Percentiles rank a stretch among this genome's conserved stretches.
Conservation (phyloP, 2,329 filamentous ascomycete species). For the Colletotrichum chlorophyti region DNA sequence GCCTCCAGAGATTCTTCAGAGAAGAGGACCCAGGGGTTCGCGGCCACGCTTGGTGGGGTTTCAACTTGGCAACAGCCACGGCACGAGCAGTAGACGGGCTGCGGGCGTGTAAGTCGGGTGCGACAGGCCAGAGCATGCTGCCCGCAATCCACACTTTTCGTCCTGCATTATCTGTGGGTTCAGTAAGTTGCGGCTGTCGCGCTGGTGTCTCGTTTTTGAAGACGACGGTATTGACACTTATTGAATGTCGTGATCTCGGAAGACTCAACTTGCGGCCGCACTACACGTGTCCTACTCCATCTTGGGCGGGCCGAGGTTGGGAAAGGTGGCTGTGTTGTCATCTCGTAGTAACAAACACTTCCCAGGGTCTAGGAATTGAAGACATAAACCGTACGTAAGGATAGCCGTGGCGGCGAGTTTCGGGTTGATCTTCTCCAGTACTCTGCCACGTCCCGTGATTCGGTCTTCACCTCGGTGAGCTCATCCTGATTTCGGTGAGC, state of each 20-base stretch:
- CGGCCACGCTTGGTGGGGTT: conserved; percentile 9
- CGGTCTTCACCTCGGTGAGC: too few relatives aligned
- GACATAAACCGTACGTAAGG: too few relatives aligned
- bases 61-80: conserved; percentile 11
- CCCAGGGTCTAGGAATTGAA: too few relatives aligned
- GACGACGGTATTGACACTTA: background rate
- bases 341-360: too few relatives aligned
- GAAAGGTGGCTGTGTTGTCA: too few relatives aligned
- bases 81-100: conserved; percentile 1
- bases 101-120: conserved; percentile 21
- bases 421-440: too few relatives aligned
- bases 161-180: conserved; percentile 15
- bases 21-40: conserved; percentile 13
- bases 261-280: too few relatives aligned
- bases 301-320: too few relatives aligned
- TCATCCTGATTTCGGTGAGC: too few relatives aligned
- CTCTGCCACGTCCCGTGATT: too few relatives aligned
- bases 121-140: conserved; percentile 3
- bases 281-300: too few relatives aligned
- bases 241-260: background rate
- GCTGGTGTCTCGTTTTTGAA: background rate
- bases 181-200: background rate
- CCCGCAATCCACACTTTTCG: background rate
- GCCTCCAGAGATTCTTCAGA: conserved; percentile 21
- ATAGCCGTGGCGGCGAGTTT: too few relatives aligned